Percentiles rank a stretch among this genome's conserved stretches.
Conservation (phyloP, 306 rosid genomes). For the Alnus rubra region DNA sequence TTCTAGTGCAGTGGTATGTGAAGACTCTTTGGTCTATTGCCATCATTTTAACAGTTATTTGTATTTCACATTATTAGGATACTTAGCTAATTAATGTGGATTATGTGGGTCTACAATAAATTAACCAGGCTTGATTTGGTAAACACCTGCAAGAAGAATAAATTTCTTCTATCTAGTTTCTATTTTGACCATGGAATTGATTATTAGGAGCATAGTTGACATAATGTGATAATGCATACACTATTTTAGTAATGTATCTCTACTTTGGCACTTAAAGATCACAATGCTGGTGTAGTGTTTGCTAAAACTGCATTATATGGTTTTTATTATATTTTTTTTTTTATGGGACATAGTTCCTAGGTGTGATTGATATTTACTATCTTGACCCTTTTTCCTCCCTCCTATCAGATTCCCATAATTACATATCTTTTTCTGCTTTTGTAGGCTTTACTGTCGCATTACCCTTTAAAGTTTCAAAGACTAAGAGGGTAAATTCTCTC, state of each 20-base stretch:
- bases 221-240: background rate
- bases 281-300: background rate
- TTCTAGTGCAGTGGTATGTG: no score
- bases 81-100: no score
- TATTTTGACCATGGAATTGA: no score
- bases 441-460: constrained; percentile 76
- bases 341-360: background rate
- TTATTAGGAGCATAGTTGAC: no score
- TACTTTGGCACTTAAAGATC: background rate
- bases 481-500: constrained; percentile 59
- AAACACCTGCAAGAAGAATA: no score
- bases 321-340: background rate
- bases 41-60: no score
- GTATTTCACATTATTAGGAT: no score
- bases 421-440: constrained; percentile 25
- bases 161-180: background rate
- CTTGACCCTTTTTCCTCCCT: constrained; percentile 4
- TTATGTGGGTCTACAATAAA: no score
- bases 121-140: no score
- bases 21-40: no score
- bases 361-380: background rate
- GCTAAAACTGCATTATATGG: background rate
- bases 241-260: background rate
- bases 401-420: constrained; percentile 2
- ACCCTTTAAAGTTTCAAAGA: constrained; percentile 65